Conservation (phyloP, 108 stramenopile genomes). For the Cyclotella baltica region DNA sequence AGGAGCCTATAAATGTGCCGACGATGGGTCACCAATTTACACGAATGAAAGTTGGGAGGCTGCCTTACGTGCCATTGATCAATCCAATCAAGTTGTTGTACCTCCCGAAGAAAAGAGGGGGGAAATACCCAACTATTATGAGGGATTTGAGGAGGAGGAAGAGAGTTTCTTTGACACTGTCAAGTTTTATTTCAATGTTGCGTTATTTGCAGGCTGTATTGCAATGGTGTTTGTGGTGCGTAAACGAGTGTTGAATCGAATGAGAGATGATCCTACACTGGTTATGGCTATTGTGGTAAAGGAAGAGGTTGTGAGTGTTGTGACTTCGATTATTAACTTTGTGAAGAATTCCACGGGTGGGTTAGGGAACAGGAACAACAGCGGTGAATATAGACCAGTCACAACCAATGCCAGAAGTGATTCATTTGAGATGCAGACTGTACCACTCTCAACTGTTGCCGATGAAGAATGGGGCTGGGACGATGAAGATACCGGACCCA, state of each 20-base stretch:
- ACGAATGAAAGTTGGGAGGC: conserved; percentile 29
- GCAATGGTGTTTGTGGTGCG: conserved; percentile 36
- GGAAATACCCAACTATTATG: neutral
- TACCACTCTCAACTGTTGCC: conserved; percentile 50
- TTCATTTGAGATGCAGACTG: conserved; percentile 19
- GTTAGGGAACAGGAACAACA: conserved; percentile 2
- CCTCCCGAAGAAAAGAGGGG: neutral
- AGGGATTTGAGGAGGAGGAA: conserved; percentile 33
- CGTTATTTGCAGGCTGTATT: conserved; percentile 38
- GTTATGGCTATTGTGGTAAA: conserved; percentile 18
- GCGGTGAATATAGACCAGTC: neutral
- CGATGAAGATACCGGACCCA: conserved; percentile 36
- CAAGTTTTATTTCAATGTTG: conserved; percentile 37
- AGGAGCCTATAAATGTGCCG: conserved; percentile 22
- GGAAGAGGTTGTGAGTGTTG: conserved; percentile 33
- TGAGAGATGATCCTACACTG: conserved; percentile 24
- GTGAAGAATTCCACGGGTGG: neutral
- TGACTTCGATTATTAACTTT: conserved; percentile 12
- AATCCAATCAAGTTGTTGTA: neutral
- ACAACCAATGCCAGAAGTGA: neutral
- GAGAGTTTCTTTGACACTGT: conserved; percentile 40
- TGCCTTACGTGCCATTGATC: conserved; percentile 12
- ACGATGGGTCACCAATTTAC: conserved; percentile 9
- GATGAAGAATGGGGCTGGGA: conserved; percentile 61
- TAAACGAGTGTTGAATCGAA: conserved; percentile 38